A percentile compares a stretch with the other conserved stretches of the same genome.
phyloP scores from a whole-genome alignment of 2,329 filamentous ascomycete genomes.

The Fusarium avenaceum region DNA sequence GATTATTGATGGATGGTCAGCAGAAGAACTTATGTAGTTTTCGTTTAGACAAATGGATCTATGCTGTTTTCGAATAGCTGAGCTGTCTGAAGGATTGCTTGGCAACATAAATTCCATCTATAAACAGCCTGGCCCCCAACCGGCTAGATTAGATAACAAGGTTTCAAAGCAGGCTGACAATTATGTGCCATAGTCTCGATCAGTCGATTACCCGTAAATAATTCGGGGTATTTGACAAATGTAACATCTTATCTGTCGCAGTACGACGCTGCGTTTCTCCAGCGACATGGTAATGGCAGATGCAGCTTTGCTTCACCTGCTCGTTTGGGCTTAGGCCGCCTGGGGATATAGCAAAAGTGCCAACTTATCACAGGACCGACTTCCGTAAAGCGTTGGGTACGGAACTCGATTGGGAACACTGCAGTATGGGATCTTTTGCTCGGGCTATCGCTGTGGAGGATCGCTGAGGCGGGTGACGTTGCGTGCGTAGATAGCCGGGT shows the following conservation, averaged over 20 bases:
- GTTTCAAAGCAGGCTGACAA: not conserved
- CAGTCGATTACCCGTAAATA: not conserved
- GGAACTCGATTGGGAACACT: not conserved
- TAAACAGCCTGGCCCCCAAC: not conserved
- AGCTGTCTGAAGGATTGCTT: not conserved
- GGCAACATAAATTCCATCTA: not conserved
- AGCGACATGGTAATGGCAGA: not conserved
- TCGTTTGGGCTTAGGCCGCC: not conserved
- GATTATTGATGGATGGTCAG: not conserved
- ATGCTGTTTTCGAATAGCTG: not conserved
- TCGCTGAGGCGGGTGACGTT: not conserved
- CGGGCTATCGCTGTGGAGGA: not conserved
- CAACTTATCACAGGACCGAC: conserved; percentile 21
- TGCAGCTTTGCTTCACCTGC: conserved; percentile 12
- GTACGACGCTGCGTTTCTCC: not conserved
- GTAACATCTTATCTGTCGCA: not conserved
- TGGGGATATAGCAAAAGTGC: conserved; percentile 19
- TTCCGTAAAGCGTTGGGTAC: conserved; percentile 10
- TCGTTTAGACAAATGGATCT: not conserved
- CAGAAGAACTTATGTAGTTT: not conserved
- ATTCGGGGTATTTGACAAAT: too few species aligned
- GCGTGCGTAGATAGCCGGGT: not conserved
- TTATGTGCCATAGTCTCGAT: not conserved
- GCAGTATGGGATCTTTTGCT: conserved; percentile 18
- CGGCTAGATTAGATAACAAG: not conserved